Conservation (phyloP, 108 stramenopile species). For the Cafeteria roenbergensis region DNA sequence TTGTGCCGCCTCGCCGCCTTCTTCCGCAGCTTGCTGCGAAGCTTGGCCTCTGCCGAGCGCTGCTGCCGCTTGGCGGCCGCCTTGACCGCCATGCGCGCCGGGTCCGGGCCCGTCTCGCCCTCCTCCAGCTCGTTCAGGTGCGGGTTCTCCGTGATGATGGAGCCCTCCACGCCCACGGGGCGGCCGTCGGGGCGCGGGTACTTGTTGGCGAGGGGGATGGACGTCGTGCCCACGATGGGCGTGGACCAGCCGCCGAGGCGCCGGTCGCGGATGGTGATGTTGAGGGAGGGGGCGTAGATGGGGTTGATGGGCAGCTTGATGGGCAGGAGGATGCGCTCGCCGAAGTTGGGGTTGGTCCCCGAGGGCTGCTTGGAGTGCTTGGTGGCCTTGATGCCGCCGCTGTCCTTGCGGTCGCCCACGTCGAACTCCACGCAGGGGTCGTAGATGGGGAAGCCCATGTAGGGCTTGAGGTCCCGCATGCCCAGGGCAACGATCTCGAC, state of each 20-base stretch:
- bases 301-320: constrained; percentile 32
- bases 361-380: constrained; percentile 28
- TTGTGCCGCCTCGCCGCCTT: no score
- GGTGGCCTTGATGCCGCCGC: constrained; percentile 6
- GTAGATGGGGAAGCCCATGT: constrained; percentile 21
- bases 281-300: constrained; percentile 33
- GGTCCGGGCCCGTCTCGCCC: no score
- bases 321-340: constrained; percentile 28
- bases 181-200: neutral
- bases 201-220: constrained; percentile 11
- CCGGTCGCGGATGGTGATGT: constrained; percentile 27
- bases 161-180: no score
- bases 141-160: no score
- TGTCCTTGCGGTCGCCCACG: constrained; percentile 17
- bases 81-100: no score
- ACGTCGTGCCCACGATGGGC: constrained; percentile 32
- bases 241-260: constrained; percentile 30
- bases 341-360: constrained; percentile 38
- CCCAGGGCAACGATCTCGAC: constrained; percentile 37
- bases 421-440: constrained; percentile 33
- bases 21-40: no score
- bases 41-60: no score
- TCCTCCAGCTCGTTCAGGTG: no score
- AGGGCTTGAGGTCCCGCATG: constrained; percentile 33
- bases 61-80: no score